A percentile compares a stretch with the other conserved stretches of the same genome.
Conservation (phyloP, 164 flowering plant species). For the Tetracentron sinense region DNA sequence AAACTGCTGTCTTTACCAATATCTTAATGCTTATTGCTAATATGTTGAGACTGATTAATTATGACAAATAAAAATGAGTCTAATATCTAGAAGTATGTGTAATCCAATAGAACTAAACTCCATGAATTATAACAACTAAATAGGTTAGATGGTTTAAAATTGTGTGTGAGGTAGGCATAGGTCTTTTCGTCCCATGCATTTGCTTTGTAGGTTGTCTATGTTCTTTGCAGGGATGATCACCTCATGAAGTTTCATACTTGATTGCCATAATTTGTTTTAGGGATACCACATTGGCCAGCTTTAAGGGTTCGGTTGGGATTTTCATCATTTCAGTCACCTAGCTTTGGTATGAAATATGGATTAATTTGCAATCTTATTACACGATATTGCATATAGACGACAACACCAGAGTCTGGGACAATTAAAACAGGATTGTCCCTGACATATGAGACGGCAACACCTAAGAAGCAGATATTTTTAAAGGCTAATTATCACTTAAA, state of each 20-base stretch:
- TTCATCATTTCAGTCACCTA: too few species aligned
- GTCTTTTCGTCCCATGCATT: background rate
- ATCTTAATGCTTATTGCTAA: too few species aligned
- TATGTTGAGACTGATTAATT: background rate
- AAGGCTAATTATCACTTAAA: too few species aligned
- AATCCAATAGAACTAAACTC: background rate
- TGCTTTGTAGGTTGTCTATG: conserved; percentile 69
- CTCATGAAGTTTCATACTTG: conserved; percentile 74
- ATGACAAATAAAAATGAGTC: background rate
- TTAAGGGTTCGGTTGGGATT: conserved; percentile 73
- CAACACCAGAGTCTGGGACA: too few species aligned
- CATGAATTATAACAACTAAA: background rate
- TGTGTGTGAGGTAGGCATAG: background rate
- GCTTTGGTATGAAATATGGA: too few species aligned
- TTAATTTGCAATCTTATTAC: too few species aligned
- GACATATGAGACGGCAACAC: too few species aligned
- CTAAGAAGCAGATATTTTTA: too few species aligned
- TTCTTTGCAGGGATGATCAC: conserved; percentile 56
- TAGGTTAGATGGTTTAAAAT: background rate
- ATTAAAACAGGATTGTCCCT: too few species aligned
- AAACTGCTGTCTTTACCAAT: too few species aligned
- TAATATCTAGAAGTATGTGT: background rate
- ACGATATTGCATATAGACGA: too few species aligned
- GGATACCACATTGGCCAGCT: conserved; percentile 81
- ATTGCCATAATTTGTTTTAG: conserved; percentile 78